Conservation (phyloP, 164 flowering plant genomes). For the Kalanchoe fedtschenkoi region DNA sequence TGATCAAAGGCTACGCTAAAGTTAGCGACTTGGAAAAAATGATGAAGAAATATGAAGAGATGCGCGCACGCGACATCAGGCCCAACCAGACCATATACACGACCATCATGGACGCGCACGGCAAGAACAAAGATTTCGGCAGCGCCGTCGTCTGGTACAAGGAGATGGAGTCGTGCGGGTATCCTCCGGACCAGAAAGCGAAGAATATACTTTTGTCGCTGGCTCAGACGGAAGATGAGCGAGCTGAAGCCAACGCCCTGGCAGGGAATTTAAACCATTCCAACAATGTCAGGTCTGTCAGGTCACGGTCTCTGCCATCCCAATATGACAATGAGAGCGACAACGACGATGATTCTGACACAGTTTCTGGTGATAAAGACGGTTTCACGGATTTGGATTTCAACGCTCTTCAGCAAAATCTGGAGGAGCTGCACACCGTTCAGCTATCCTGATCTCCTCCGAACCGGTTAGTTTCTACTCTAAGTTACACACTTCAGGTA, state of each 20-base stretch:
- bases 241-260: conserved; percentile 49
- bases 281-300: conserved; percentile 5
- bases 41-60: conserved; percentile 74
- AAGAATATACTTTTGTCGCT: conserved; percentile 74
- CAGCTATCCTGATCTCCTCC: background rate
- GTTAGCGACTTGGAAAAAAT: conserved; percentile 58
- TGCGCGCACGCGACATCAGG: conserved; percentile 46
- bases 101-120: conserved; percentile 90
- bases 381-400: conserved; percentile 4
- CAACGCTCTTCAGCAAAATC: background rate
- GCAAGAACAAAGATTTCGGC: conserved; percentile 65
- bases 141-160: conserved; percentile 76
- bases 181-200: conserved; percentile 79
- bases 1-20: conserved; percentile 87
- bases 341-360: conserved; percentile 13
- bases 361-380: background rate
- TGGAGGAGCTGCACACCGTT: conserved; percentile 1
- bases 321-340: conserved; percentile 19
- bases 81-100: conserved; percentile 70
- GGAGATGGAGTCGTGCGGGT: conserved; percentile 64
- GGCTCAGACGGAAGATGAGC: conserved; percentile 63
- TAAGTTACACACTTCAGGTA: too few species aligned
- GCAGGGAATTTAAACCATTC: conserved; percentile 22
- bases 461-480: background rate
- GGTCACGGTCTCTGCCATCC: conserved; percentile 8